These are phyloP conservation scores for Neoascochyta sp. DNA, from an alignment of 2,329 filamentous ascomycete species.

Conservation along the genomic window DNA sequence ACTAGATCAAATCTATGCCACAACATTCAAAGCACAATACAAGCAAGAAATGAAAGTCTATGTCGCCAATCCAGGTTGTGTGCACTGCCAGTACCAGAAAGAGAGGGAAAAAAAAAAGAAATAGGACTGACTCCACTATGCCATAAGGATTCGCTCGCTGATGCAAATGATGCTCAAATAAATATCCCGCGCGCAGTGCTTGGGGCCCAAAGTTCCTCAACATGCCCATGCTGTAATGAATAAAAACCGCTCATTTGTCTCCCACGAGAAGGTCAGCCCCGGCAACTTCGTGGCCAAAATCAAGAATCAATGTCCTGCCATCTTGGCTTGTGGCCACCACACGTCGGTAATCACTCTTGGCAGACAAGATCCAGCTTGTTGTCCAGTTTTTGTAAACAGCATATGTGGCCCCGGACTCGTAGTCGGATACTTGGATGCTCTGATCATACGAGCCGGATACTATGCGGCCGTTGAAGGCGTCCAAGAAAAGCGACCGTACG, in stretches of 20 bases:
- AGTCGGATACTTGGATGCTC: constrained; percentile 91
- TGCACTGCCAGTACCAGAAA: constrained; percentile 9
- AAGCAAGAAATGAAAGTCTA: constrained; percentile 3
- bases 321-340: constrained; percentile 96
- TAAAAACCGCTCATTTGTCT: constrained; percentile 1
- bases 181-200: not conserved
- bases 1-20: too few relatives aligned
- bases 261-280: constrained; percentile 49
- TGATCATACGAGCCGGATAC: constrained; percentile 93
- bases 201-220: not conserved
- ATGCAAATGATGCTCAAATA: constrained; percentile 4
- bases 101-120: constrained; percentile 1
- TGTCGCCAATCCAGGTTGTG: constrained; percentile 4
- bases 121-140: constrained; percentile 1
- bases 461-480: constrained; percentile 78
- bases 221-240: too few relatives aligned
- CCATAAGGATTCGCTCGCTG: constrained; percentile 5
- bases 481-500: constrained; percentile 86
- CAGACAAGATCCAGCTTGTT: constrained; percentile 91
- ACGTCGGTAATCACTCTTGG: constrained; percentile 90
- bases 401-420: constrained; percentile 71
- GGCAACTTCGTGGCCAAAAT: constrained; percentile 68
- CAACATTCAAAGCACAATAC: constrained; percentile 3
- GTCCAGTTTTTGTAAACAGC: constrained; percentile 94
- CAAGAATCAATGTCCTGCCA: constrained; percentile 85